These are phyloP conservation scores for Themeda triandra DNA, from an alignment of 176 grass and related monocot species.

Conservation along the genomic window DNA sequence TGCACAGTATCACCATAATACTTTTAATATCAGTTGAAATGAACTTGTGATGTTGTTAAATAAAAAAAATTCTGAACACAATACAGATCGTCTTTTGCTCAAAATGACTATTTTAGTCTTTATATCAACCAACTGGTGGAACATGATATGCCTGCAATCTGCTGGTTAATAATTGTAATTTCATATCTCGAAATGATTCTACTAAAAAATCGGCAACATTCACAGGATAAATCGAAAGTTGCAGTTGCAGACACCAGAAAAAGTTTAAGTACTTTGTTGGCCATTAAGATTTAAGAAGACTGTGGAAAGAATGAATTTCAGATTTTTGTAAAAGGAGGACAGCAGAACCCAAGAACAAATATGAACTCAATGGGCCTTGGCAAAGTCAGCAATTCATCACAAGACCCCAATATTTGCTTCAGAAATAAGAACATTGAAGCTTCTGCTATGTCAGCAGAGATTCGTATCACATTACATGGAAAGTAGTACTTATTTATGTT, in stretches of 20 bases:
- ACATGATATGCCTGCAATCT: neutral
- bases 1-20: neutral
- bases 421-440: neutral
- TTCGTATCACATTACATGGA: neutral
- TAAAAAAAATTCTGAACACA: neutral
- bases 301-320: neutral
- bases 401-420: neutral
- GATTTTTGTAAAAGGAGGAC: neutral
- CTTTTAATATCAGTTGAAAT: neutral
- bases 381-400: neutral
- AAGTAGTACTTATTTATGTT: neutral
- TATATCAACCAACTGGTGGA: neutral
- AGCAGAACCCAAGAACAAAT: neutral
- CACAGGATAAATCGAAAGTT: neutral
- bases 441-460: neutral
- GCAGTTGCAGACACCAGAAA: neutral
- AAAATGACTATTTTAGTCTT: neutral
- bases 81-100: neutral
- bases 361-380: neutral
- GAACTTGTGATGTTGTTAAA: neutral
- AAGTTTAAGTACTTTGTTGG: neutral
- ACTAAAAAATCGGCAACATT: neutral
- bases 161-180: neutral
- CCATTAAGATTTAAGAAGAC: neutral
- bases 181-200: neutral